Conservation (phyloP, 1,139 yeast genomes). For the Saccharomyces hybrid region DNA sequence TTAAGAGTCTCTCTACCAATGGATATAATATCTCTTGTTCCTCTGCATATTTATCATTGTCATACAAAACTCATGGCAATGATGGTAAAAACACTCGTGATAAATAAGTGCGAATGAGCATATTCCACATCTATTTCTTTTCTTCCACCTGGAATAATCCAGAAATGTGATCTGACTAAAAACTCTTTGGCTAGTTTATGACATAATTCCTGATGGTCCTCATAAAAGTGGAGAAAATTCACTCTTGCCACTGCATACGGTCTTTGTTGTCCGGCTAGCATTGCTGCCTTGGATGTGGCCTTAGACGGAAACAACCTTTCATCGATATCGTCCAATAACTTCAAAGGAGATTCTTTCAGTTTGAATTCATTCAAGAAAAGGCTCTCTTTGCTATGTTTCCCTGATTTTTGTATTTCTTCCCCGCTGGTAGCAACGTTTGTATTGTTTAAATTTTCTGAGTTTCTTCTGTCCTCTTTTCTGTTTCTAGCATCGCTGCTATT, state of each 20-base stretch:
- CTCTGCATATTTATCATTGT: constrained; percentile 38
- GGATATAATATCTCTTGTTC: constrained; percentile 40
- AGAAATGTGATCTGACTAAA: constrained; percentile 41
- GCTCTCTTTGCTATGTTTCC: constrained; percentile 1
- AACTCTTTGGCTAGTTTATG: constrained; percentile 38
- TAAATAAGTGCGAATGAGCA: constrained; percentile 41
- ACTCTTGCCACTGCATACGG: constrained; percentile 32
- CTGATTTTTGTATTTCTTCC: not conserved
- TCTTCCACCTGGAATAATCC: constrained; percentile 50
- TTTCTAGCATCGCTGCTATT: not conserved
- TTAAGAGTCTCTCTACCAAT: constrained; percentile 39
- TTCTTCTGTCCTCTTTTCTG: not conserved
- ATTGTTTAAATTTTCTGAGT: no score
- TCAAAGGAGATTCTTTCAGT: constrained; percentile 34
- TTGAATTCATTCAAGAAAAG: constrained; percentile 16
- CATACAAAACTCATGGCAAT: constrained; percentile 46
- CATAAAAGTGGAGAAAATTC: constrained; percentile 38
- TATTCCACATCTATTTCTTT: constrained; percentile 37
- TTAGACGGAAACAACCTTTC: constrained; percentile 33
- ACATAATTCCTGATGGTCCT: constrained; percentile 34
- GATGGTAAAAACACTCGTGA: constrained; percentile 43
- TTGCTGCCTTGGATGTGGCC: constrained; percentile 25
- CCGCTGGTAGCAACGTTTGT: no score
- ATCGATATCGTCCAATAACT: constrained; percentile 38
- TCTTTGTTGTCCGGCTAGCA: constrained; percentile 31